Evolutionary conservation across 2,329 filamentous ascomycete species (phyloP), one percentile per base, ranked within the genome.

Genomic region (Diatrype stigma): DNA sequence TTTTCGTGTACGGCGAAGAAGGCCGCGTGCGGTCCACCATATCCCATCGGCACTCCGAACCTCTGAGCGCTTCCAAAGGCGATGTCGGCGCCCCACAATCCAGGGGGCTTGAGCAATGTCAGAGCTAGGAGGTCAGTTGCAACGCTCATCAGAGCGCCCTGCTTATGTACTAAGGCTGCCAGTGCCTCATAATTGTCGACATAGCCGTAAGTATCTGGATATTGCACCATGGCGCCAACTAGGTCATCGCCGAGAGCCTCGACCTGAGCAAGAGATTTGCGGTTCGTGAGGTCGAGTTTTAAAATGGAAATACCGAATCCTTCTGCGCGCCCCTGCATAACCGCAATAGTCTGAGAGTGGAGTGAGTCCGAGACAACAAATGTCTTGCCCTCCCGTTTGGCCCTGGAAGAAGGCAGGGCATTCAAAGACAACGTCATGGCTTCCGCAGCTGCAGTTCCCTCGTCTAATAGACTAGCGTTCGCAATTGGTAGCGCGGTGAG

Each of bases 371-470:
- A 95, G 3, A 96, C 89, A 11, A 96, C 81, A 66, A 86, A 96
- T 0, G 86, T 86, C 78, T 92, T 96, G 58, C 84, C 86, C 22
- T 79, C 72, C 50, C 85, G 80, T 75, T 89, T 94, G 56, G 87
- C 84, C 60, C 88, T 84, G 3, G 86, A 80, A 3, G 79, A 63
- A 1, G 92, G 80, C 38, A 96, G 77, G 21, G 83, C 81, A 63
- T 90, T 91, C 71, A 96, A 73, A 0, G 91, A 93, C 69, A 97
- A 80, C 14, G 91, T 96, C 92, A 97, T 94, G 57, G 93, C 93
- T 74, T 97, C 93, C 26, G 92, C 90, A 14, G 91, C 93, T 12
- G 93, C 93, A 1, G 93, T 96, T 21, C 88, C 86, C 73, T 96
- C 93, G 61, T 96, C 93, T 40, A 96, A 76, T 46, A 96, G 78